phyloP scores from a whole-genome alignment of 1,139 yeast genomes.

The Blastobotrys malaysiensis region DNA sequence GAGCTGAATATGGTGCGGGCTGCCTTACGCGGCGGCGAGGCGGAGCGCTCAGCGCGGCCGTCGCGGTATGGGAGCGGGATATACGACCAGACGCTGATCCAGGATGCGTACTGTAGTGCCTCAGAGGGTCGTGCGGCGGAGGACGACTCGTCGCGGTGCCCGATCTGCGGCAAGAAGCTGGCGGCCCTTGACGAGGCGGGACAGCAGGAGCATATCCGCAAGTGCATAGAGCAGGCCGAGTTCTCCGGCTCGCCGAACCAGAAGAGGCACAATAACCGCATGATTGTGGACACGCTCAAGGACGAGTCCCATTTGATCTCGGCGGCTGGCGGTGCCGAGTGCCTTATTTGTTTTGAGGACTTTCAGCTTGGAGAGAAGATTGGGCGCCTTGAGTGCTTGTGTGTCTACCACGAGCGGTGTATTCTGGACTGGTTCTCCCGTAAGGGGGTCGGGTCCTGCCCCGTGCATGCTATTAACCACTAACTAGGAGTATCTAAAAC shows the following conservation, averaged over 20 bases:
- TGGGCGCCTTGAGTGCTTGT: slow-evolving; percentile 87
- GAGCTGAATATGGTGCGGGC: slow-evolving; percentile 54
- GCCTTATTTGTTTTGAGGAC: slow-evolving; percentile 91
- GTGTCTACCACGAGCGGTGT: slow-evolving; percentile 88
- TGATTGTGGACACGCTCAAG: slow-evolving; percentile 78
- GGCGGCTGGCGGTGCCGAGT: slow-evolving; percentile 44
- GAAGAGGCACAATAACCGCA: slow-evolving; percentile 55
- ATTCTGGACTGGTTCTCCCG: slow-evolving; percentile 85
- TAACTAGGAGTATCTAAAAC: background rate
- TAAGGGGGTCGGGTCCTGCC: slow-evolving; percentile 83
- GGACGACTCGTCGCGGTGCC: slow-evolving; percentile 43
- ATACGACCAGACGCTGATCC: slow-evolving; percentile 27
- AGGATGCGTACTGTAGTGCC: slow-evolving; percentile 21
- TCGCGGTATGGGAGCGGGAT: slow-evolving; percentile 6
- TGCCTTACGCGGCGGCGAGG: slow-evolving; percentile 18
- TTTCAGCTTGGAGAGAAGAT: slow-evolving; percentile 81
- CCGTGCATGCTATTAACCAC: slow-evolving; percentile 57
- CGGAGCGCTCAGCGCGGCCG: background rate
- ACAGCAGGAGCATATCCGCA: slow-evolving; percentile 48
- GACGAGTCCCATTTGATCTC: slow-evolving; percentile 40
- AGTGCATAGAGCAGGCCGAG: slow-evolving; percentile 63
- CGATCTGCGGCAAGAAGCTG: slow-evolving; percentile 45
- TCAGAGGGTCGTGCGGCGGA: slow-evolving; percentile 22
- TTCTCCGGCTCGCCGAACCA: slow-evolving; percentile 56
- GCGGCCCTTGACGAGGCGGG: slow-evolving; percentile 43